Percentiles rank a stretch among this genome's conserved stretches.
Evolutionary conservation across 768 basidiomycete genomes (phyloP).

Genomic region (Suillus decipiens): DNA sequence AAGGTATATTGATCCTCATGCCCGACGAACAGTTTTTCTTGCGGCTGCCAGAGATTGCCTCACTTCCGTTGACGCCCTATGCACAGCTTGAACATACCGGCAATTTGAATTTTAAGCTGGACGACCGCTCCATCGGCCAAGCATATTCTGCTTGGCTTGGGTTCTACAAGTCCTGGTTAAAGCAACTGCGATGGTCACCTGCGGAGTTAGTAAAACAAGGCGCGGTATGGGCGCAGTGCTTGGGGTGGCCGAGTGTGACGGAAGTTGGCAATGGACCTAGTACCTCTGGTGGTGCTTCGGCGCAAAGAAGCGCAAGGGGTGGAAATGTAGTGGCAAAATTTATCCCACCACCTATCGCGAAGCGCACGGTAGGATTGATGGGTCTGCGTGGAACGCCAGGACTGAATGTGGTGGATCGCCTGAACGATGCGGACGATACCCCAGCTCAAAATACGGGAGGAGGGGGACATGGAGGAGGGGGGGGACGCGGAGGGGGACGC

Average conservation of each 20-base stretch:
- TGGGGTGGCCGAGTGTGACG: slow-evolving; percentile 1
- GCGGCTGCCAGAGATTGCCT: slow-evolving; percentile 36
- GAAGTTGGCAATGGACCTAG: neutral
- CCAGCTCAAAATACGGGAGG: neutral
- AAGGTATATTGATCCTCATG: slow-evolving; percentile 57
- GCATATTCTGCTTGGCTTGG: slow-evolving; percentile 59
- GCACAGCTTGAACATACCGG: slow-evolving; percentile 30
- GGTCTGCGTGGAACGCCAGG: slow-evolving; percentile 37
- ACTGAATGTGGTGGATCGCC: slow-evolving; percentile 7
- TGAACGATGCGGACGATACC: neutral
- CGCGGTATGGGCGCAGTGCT: neutral
- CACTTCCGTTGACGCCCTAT: slow-evolving; percentile 41
- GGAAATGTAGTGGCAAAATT: neutral
- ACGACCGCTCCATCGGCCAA: slow-evolving; percentile 44
- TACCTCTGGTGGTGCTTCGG: neutral
- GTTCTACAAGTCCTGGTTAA: slow-evolving; percentile 50
- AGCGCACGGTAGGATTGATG: slow-evolving; percentile 52
- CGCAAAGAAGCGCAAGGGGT: neutral
- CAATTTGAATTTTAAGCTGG: slow-evolving; percentile 27
- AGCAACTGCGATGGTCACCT: slow-evolving; percentile 39
- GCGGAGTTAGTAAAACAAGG: slow-evolving; percentile 43
- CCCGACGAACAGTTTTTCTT: slow-evolving; percentile 54
- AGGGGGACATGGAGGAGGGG: neutral
- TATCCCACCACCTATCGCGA: slow-evolving; percentile 36
- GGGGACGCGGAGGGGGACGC: neutral